Evolutionary conservation across 768 basidiomycete genomes (phyloP), one percentile per base, ranked within the genome.

Genomic region (Pleurotus cornucopiae): DNA sequence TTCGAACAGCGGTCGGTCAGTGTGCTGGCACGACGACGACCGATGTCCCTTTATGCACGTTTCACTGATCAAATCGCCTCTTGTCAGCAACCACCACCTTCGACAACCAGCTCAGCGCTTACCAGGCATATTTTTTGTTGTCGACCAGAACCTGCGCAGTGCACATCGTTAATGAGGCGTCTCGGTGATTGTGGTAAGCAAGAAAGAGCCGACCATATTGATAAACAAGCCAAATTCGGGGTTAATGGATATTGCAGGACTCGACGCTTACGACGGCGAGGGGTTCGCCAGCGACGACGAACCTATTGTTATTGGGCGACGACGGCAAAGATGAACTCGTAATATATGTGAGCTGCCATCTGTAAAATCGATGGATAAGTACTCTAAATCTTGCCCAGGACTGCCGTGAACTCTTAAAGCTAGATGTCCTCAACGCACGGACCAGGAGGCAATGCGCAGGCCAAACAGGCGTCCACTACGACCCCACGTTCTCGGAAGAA

Each of bases 21-120:
- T 88, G 68, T 96, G 94, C 66, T 84, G 86, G 73, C 94, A 96
- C 26, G 85, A 81, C 13, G 91, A 91, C 13, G 93, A 94, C 48
- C 94, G 84, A 72, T 96, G 93, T 14, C 93, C 94, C 73, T 94
- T 94, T 71, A 94, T 94, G 75, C 94, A 96, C 62, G 91, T 89
- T 76, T 90, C 90, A 70, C 92, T 93, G n/a, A 34, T 34, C 30
- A 25, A 53, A 49, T 34, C 59, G 52, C 51, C 26, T 25, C 30
- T n/a, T 57, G 43, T 18, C 45, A 46, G 41, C 41, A 43, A 55
- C 55, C 58, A 56, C 40, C 56, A 54, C 55, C 47, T 44, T 41
- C 12, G 13, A n/a, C 18, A 23, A n/a, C 47, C 13, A 49, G 37
- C 25, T 59, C n/a, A 47, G 6, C 5, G 62, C 85, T 34, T 67